Conservation (phyloP, 179 eudicot species). For the Corrigiola litoralis region DNA sequence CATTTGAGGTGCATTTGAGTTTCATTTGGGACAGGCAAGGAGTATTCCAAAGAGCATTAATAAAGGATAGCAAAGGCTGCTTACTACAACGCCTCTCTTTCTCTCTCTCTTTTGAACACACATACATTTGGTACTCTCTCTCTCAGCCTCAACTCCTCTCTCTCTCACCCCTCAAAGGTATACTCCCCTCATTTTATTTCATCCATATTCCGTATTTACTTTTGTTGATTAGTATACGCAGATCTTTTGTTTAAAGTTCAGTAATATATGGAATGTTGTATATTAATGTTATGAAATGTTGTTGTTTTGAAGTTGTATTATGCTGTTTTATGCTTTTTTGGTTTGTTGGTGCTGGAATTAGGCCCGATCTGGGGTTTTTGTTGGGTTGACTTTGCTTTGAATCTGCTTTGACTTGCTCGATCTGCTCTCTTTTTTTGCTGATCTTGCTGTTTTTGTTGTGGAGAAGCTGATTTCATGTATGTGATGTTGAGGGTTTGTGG, state of each 20-base stretch:
- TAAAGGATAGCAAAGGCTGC: constrained; percentile 20
- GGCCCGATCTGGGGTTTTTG: constrained; percentile 24
- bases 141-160: constrained; percentile 9
- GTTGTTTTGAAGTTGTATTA: background rate
- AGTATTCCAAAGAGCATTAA: constrained; percentile 12
- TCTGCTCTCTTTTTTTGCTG: constrained; percentile 14
- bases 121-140: no score
- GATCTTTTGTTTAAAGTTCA: no score
- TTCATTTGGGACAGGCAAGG: no score
- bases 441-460: background rate
- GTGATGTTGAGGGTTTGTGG: no score
- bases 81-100: constrained; percentile 21
- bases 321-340: background rate
- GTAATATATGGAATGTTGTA: no score
- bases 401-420: constrained; percentile 23
- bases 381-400: constrained; percentile 20
- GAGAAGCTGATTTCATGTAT: no score
- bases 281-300: background rate
- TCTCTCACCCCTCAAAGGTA: background rate
- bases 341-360: background rate
- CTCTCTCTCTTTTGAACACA: constrained; percentile 4
- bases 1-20: constrained; percentile 5
- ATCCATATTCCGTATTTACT: background rate
- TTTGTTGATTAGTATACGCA: background rate
- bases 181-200: constrained; percentile 13